Evolutionary conservation across 2,329 filamentous ascomycete species (phyloP).

Genomic region (Talaromyces sp.): DNA sequence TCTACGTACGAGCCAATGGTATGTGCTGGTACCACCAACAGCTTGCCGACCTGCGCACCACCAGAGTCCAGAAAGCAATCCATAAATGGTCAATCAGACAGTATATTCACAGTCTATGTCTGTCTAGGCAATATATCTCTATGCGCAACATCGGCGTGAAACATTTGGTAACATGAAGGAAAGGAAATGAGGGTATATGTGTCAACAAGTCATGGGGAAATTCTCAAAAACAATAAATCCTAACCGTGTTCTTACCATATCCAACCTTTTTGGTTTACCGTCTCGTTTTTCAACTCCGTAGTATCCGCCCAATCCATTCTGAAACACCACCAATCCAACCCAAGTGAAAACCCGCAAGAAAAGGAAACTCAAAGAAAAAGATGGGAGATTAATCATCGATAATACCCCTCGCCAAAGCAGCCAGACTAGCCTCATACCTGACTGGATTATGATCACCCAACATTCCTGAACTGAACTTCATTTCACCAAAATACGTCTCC

Average conservation of each 20-base stretch:
- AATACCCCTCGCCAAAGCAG: slow-evolving; percentile 53
- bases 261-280: neutral
- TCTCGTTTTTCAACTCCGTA: neutral
- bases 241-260: neutral
- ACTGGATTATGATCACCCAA: slow-evolving; percentile 72
- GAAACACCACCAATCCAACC: neutral
- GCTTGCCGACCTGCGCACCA: neutral
- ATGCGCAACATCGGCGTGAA: neutral
- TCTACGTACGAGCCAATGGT: neutral
- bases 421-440: slow-evolving; percentile 67
- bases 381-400: slow-evolving; percentile 34
- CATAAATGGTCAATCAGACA: neutral
- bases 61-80: neutral
- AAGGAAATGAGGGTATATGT: neutral
- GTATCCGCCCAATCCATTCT: neutral
- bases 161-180: neutral
- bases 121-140: neutral
- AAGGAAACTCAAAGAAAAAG: neutral
- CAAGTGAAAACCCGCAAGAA: neutral
- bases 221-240: neutral
- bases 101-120: neutral
- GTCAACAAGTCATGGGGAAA: neutral
- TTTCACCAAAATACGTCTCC: slow-evolving; percentile 65
- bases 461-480: slow-evolving; percentile 70
- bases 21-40: neutral